Evolutionary conservation across 179 eudicot genomes (phyloP).

Genomic region (Kewa caespitosa): DNA sequence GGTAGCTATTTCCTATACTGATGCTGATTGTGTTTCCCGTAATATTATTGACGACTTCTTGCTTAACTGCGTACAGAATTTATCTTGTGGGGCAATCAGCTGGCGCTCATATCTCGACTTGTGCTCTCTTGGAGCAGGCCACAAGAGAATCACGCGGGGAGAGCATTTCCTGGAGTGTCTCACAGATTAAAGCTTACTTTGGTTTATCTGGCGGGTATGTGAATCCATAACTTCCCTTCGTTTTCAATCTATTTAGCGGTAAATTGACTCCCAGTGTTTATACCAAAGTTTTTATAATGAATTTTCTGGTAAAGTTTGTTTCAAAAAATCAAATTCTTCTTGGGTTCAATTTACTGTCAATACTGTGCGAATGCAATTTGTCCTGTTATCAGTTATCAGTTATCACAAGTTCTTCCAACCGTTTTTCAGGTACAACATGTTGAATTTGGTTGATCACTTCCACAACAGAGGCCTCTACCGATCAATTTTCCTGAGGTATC

Average conservation of each 20-base stretch:
- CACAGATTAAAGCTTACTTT: slow-evolving; percentile 83
- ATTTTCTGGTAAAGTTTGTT: too few relatives aligned
- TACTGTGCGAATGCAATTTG: too few relatives aligned
- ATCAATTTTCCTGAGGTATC: slow-evolving; percentile 72
- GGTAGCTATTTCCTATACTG: slow-evolving; percentile 38
- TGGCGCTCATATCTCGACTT: slow-evolving; percentile 94
- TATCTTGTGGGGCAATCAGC: slow-evolving; percentile 97
- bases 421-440: slow-evolving; percentile 69
- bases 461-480: slow-evolving; percentile 80
- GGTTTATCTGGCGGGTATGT: slow-evolving; percentile 97
- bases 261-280: too few relatives aligned
- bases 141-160: slow-evolving; percentile 66
- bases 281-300: too few relatives aligned
- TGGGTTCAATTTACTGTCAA: too few relatives aligned
- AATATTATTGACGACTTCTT: background rate
- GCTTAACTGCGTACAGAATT: slow-evolving; percentile 43
- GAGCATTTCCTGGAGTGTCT: slow-evolving; percentile 76
- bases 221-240: too few relatives aligned
- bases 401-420: slow-evolving; percentile 1
- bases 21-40: background rate
- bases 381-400: too few relatives aligned
- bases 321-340: too few relatives aligned
- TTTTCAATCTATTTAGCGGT: too few relatives aligned
- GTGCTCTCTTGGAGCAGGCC: slow-evolving; percentile 81
- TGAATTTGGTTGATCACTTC: slow-evolving; percentile 81